phyloP scores from a whole-genome alignment of 495 filamentous ascomycete species.

The Aspergillus bertholletiae region DNA sequence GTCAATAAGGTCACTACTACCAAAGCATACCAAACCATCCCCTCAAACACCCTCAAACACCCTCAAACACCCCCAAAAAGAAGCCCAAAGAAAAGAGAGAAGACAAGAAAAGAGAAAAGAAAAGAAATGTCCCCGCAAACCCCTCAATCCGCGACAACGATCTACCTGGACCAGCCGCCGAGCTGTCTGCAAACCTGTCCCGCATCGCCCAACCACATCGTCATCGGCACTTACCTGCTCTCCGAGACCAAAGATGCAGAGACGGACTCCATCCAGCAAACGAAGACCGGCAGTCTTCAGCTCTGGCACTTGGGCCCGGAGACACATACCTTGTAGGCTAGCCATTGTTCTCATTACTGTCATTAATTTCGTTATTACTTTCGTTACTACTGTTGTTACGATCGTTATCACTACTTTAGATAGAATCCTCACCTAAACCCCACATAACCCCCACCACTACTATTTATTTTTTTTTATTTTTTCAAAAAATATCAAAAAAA shows the following conservation, averaged over 20 bases:
- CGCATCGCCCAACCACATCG: constrained; percentile 57
- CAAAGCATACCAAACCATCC: too few species aligned
- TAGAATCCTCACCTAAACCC: too few species aligned
- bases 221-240: constrained; percentile 85
- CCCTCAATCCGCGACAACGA: constrained; percentile 31
- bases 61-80: too few species aligned
- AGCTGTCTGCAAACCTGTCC: constrained; percentile 85
- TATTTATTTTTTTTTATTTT: too few species aligned
- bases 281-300: constrained; percentile 68
- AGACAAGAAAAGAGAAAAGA: background rate
- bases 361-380: too few species aligned
- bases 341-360: too few species aligned
- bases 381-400: too few species aligned
- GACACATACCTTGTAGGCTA: constrained; percentile 50
- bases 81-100: too few species aligned
- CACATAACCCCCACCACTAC: background rate
- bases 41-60: too few species aligned
- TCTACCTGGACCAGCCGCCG: constrained; percentile 59
- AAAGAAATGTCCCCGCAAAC: constrained; percentile 10
- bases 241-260: constrained; percentile 43
- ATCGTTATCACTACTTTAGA: too few species aligned
- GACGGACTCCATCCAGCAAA: constrained; percentile 44
- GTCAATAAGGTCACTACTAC: too few species aligned
- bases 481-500: background rate
- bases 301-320: constrained; percentile 54